Conservation (phyloP, 2,329 filamentous ascomycete species). For the Stagonosporopsis cucurbitacearum region DNA sequence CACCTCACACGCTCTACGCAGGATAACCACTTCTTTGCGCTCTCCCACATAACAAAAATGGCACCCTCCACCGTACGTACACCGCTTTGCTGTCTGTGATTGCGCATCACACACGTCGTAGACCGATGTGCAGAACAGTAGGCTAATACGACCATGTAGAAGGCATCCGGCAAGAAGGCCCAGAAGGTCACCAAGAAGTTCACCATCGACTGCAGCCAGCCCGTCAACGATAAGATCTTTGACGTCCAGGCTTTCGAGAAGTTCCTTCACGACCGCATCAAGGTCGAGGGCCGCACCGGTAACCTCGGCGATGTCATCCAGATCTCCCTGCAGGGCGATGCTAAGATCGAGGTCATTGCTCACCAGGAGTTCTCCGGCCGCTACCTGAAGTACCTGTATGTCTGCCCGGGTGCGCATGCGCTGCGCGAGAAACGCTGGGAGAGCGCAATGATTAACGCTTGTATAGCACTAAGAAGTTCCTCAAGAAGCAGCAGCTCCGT, state of each 20-base stretch:
- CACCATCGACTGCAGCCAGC: constrained; percentile 99
- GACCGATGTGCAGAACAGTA: constrained; percentile 72
- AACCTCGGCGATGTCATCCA: constrained; percentile 94
- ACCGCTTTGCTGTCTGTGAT: constrained; percentile 91
- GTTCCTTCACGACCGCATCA: constrained; percentile 99
- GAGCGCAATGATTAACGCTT: constrained; percentile 17
- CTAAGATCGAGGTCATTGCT: constrained; percentile 96
- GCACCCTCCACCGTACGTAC: constrained; percentile 88
- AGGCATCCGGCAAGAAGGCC: constrained; percentile 60
- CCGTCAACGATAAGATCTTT: constrained; percentile 99
- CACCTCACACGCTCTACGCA: constrained; percentile 63
- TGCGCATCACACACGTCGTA: constrained; percentile 27
- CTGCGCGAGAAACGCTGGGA: background rate
- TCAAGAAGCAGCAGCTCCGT: constrained; percentile 99
- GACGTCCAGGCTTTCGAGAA: constrained; percentile 98
- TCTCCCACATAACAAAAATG: constrained; percentile 69
- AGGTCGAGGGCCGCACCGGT: constrained; percentile 97
- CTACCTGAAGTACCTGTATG: constrained; percentile 99
- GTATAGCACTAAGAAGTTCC: constrained; percentile 99
- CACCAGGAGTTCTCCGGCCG: constrained; percentile 98
- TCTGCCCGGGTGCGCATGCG: constrained; percentile 28
- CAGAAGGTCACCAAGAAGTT: constrained; percentile 92
- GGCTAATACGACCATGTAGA: constrained; percentile 79
- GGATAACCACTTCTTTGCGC: constrained; percentile 91
- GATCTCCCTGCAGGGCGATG: constrained; percentile 90